Base-by-base conservation (phyloP, 768 basidiomycete species). In the Crucibulum laeve region DNA sequence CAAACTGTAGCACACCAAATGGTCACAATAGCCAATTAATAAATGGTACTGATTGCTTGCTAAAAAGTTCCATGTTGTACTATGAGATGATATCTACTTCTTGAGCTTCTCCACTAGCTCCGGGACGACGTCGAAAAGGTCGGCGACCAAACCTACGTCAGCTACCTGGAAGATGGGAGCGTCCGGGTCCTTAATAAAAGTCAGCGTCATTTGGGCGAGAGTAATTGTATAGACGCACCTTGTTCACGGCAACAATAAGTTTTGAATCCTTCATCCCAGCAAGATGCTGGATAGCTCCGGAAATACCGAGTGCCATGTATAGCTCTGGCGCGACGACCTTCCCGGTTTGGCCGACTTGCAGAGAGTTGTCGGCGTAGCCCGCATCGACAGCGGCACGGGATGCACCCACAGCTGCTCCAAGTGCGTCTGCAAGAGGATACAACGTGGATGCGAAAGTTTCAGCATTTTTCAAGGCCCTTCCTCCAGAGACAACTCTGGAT, bases 201-300 rank as follows among this genome's bases (percentile, higher is more conserved):
- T 33, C 36, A 22, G 1, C 36, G 26, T 19, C 14, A 15, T 5
- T 33, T 21, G 36, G 18, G 15, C 44, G 25, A 38, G 2, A 18
- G 44, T 22, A 19, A 28, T 15, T 45, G 37, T 30, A 8, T 22
- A 7, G 15, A 50, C 69, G 41, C 49, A 82, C 93, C 80, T 99
- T 99, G 73, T 99, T 99, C 49, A 99, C 77, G 3, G 96, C 96
- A 24, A 96, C 95, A 48, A 99, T 99, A 50, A 97, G 73, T 70
- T 98, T 99, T 8, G 91, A 93, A 57, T 97, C 96, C 63, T 99
- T 99, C 96, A 98, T 99, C 6, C 96, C 96, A 17, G 96, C 96
- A 43, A 98, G 71, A 70, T 99, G 96, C 67, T 99, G 96, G 55
- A 98, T 99, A 11, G 96, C 96, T 14, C 96, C 96, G 6, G 93